These are phyloP conservation scores for Dryadomyces sulphureus DNA, from an alignment of 2,329 filamentous ascomycete genomes.

Conservation along the genomic window DNA sequence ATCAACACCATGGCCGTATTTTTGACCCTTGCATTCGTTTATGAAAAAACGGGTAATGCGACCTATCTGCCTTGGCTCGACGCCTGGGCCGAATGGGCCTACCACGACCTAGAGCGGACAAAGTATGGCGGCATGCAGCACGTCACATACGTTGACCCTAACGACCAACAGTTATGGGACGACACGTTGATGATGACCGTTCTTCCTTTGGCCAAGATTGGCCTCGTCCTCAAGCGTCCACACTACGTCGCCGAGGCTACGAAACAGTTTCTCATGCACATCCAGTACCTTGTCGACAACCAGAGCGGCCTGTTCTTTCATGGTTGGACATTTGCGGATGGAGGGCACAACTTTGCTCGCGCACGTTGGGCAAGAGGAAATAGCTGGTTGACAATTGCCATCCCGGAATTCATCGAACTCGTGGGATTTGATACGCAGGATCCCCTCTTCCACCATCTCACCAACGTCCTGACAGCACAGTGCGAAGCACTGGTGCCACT, in stretches of 20 bases:
- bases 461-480: constrained; percentile 53
- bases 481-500: constrained; percentile 46
- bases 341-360: constrained; percentile 41
- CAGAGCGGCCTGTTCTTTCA: constrained; percentile 64
- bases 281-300: constrained; percentile 64
- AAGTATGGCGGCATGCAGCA: constrained; percentile 61
- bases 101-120: constrained; percentile 60
- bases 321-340: constrained; percentile 53
- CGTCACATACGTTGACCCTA: constrained; percentile 55
- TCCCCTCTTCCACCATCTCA: constrained; percentile 42
- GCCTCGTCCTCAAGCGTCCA: constrained; percentile 51
- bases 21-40: constrained; percentile 61
- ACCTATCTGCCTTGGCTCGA: constrained; percentile 66
- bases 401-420: constrained; percentile 66
- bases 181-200: constrained; percentile 85
- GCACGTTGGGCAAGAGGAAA: constrained; percentile 48
- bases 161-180: constrained; percentile 68
- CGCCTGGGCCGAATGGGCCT: constrained; percentile 70
- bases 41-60: constrained; percentile 55
- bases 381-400: constrained; percentile 68
- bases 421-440: too few relatives aligned
- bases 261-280: constrained; percentile 60
- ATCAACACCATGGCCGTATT: constrained; percentile 77
- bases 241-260: constrained; percentile 68
- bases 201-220: constrained; percentile 66